Evolutionary conservation across 148 eudicot genomes (phyloP).

Genomic region (Amaranthus palmeri): DNA sequence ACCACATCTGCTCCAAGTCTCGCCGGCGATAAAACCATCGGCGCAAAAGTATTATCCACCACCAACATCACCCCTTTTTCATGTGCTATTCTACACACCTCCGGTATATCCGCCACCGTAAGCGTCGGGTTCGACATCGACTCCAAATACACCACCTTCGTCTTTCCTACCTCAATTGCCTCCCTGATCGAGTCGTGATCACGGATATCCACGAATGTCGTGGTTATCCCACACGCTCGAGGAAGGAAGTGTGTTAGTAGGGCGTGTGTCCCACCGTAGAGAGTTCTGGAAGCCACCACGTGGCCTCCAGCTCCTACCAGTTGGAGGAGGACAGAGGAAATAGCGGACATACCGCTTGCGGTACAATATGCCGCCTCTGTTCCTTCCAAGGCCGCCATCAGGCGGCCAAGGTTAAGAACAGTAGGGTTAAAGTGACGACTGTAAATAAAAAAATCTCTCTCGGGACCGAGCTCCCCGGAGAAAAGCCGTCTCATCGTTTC

Average conservation of each 20-base stretch:
- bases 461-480: conserved; percentile 84
- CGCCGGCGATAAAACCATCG: conserved; percentile 87
- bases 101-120: conserved; percentile 72
- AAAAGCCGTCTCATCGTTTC: conserved; percentile 79
- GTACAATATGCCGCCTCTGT: conserved; percentile 98
- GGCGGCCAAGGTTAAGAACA: conserved; percentile 71
- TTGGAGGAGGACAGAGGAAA: conserved; percentile 72
- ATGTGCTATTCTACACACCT: conserved; percentile 58
- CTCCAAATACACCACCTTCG: conserved; percentile 81
- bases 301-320: conserved; percentile 71
- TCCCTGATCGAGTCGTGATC: conserved; percentile 41
- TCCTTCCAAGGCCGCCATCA: conserved; percentile 91
- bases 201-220: conserved; percentile 63
- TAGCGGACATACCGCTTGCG: conserved; percentile 92
- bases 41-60: conserved; percentile 89
- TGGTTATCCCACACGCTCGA: conserved; percentile 60
- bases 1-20: conserved; percentile 93
- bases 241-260: conserved; percentile 71
- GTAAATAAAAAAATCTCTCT: conserved; percentile 75
- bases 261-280: conserved; percentile 95
- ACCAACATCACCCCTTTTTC: conserved; percentile 64
- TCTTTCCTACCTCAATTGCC: conserved; percentile 50
- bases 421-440: conserved; percentile 98
- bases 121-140: conserved; percentile 82
- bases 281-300: conserved; percentile 64